These are phyloP conservation scores for Pinus tabuliformis DNA, from an alignment of 75 land plant genomes.

Conservation along the genomic window DNA sequence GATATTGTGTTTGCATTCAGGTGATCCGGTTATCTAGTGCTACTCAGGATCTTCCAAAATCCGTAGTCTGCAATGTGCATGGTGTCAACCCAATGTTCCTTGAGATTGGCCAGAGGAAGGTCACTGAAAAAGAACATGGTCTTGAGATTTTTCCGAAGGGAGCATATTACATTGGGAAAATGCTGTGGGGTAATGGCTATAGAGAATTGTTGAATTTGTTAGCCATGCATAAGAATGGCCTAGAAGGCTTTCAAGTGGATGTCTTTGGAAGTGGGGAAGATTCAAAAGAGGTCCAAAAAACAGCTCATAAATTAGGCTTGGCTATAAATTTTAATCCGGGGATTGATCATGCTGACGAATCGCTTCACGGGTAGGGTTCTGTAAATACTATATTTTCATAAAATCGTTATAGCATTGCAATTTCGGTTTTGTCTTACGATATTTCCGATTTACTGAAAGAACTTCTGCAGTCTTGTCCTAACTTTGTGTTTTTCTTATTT, in stretches of 20 bases:
- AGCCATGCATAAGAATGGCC: conserved; percentile 43
- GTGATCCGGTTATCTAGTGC: conserved; percentile 82
- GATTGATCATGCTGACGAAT: conserved; percentile 76
- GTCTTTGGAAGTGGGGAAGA: conserved; percentile 86
- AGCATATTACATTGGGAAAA: conserved; percentile 86
- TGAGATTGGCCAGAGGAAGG: conserved; percentile 61
- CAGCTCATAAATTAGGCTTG: conserved; percentile 46
- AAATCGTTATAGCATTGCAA: background rate
- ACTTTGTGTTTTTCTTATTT: background rate
- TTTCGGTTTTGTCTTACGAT: background rate
- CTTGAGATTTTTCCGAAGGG: conserved; percentile 54
- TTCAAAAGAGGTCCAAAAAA: conserved; percentile 46
- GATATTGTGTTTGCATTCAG: conserved; percentile 22
- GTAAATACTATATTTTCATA: background rate
- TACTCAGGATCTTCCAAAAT: conserved; percentile 76
- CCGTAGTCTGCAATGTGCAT: conserved; percentile 87
- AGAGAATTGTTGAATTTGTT: conserved; percentile 70
- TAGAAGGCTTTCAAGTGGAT: conserved; percentile 63
- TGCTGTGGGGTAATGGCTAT: conserved; percentile 92
- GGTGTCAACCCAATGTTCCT: conserved; percentile 89
- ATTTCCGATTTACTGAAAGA: background rate
- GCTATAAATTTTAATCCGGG: conserved; percentile 65
- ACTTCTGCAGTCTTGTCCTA: background rate
- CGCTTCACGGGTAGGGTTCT: conserved; percentile 65
- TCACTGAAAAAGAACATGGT: conserved; percentile 36